Evolutionary conservation across 805 yeast species (phyloP), one percentile per base, ranked within the genome.

Genomic region (Pichia phayaonensis): DNA sequence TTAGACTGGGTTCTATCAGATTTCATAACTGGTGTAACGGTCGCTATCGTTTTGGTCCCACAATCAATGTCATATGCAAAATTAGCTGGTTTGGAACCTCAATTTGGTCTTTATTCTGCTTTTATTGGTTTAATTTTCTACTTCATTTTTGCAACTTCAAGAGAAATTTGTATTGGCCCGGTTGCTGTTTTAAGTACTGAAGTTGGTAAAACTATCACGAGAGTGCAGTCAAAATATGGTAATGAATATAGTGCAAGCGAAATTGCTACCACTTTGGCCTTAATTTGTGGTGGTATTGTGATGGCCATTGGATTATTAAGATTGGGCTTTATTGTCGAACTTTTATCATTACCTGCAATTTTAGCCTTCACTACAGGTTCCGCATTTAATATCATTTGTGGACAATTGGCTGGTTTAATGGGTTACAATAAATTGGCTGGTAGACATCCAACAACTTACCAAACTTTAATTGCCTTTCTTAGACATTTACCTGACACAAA

Each of bases 311-410:
- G 97, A 56, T 48, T 90, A 8, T 68, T 89, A 55, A 76, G 97
- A 60, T 72, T 90, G 23, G 97, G 97, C 0, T 90, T 90, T 70
- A 73, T 90, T 47, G 80, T 90, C 42, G 97, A 90, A 67, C 81
- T 86, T 63, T 89, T 90, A 60, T 88, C 97, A 3, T 74, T 84
- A 61, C 96, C 96, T 44, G 95, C 96, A 1, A 96, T 90, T 41
- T 75, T 89, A 69, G 97, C 97, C 0, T 90, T 90, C 72, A 90
- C 90, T 92, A 77, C 92, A 34, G 97, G 97, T 47, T 90, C 97
- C 5, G 96, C 97, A 2, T 77, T 90, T 60, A 83, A 75, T 60
- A 90, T 90, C 62, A 73, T 84, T 36, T 67, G 74, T 53, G 97
- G 97, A 23, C 97, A 90, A 71, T 82, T 90, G 8, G 96, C 97